Evolutionary conservation across 2,329 filamentous ascomycete species (phyloP).

Genomic region (Ascochyta clinopodiicola): DNA sequence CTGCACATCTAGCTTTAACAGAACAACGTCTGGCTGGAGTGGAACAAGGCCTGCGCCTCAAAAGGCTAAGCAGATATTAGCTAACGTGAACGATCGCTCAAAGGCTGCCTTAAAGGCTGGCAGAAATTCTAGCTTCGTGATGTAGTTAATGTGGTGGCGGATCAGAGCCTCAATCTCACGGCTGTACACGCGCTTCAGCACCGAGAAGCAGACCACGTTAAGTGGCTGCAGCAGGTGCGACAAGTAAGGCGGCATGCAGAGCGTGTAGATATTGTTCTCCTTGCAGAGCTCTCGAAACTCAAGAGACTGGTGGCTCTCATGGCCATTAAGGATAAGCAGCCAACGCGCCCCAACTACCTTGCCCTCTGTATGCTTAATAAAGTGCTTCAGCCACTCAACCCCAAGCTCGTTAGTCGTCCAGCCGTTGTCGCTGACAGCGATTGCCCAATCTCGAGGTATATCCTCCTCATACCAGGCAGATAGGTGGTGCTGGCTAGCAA

Average conservation of each 20-base stretch:
- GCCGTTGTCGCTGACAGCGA: constrained; percentile 15
- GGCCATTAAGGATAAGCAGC: constrained; percentile 49
- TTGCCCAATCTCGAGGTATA: background rate
- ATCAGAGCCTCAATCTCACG: constrained; percentile 28
- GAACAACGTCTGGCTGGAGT: constrained; percentile 5
- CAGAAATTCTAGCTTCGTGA: background rate
- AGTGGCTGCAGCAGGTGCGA: constrained; percentile 51
- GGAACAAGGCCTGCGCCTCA: constrained; percentile 3
- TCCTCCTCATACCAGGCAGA: constrained; percentile 5
- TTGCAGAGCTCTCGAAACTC: constrained; percentile 47
- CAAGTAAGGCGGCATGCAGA: constrained; percentile 16
- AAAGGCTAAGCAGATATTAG: constrained; percentile 3
- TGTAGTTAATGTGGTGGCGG: too few species aligned
- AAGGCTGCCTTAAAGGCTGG: background rate
- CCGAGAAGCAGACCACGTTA: constrained; percentile 47
- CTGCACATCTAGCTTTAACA: background rate
- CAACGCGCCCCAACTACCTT: constrained; percentile 35
- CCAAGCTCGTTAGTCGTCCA: background rate
- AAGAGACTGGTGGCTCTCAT: constrained; percentile 43
- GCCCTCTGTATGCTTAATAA: background rate
- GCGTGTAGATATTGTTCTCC: constrained; percentile 47
- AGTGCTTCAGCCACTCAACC: background rate
- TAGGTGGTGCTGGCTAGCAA: background rate
- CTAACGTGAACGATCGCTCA: constrained; percentile 41
- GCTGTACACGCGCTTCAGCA: constrained; percentile 44